Evolutionary conservation across 2,329 filamentous ascomycete species (phyloP).

Genomic region (Aspergillus thermomutatus): DNA sequence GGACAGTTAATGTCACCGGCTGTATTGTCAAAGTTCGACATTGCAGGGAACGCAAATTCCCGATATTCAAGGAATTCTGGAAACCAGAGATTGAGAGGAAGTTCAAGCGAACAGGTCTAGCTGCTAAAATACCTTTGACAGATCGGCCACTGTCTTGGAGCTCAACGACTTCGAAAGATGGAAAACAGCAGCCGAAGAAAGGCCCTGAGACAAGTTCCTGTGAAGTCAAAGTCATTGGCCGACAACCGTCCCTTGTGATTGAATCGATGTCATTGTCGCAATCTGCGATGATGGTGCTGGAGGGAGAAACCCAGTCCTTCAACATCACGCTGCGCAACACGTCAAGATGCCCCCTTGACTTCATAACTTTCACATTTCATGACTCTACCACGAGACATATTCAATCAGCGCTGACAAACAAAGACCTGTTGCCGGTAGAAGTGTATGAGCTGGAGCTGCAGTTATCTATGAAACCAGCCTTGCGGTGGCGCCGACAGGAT

Average conservation of each 20-base stretch:
- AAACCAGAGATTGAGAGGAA: constrained; percentile 66
- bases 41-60: constrained; percentile 78
- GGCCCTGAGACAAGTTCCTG: constrained; percentile 35
- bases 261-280: constrained; percentile 76
- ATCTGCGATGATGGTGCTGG: constrained; percentile 84
- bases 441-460: constrained; percentile 83
- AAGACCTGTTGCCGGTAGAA: constrained; percentile 73
- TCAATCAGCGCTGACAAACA: constrained; percentile 69
- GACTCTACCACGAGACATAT: constrained; percentile 80
- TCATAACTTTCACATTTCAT: constrained; percentile 83
- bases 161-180: constrained; percentile 38
- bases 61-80: constrained; percentile 77
- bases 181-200: constrained; percentile 30
- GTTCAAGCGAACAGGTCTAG: constrained; percentile 70
- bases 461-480: constrained; percentile 68
- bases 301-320: constrained; percentile 79
- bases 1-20: constrained; percentile 70
- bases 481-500: constrained; percentile 52
- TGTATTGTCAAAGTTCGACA: constrained; percentile 76
- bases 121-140: constrained; percentile 51
- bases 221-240: constrained; percentile 69
- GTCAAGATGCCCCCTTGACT: constrained; percentile 72
- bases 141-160: constrained; percentile 46
- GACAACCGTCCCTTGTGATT: constrained; percentile 73
- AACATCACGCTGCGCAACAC: constrained; percentile 76